Percentiles rank a stretch among this genome's conserved stretches.
Conservation (phyloP, 768 basidiomycete species). For the Tricholoma bakamatsutake region DNA sequence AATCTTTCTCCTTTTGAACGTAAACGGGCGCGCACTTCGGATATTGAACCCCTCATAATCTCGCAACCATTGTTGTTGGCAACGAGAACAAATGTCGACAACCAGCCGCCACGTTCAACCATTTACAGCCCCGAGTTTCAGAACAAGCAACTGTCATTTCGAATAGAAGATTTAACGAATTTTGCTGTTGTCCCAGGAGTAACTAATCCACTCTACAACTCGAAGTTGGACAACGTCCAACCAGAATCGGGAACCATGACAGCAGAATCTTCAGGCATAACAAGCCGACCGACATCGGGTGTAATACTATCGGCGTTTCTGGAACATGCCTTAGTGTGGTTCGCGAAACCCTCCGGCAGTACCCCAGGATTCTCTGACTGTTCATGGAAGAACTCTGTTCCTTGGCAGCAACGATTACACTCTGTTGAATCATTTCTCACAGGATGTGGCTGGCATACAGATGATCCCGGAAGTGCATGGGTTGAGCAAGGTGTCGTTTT, state of each 20-base stretch:
- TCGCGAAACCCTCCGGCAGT: slow-evolving; percentile 15
- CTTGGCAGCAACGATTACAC: slow-evolving; percentile 29
- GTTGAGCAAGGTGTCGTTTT: slow-evolving; percentile 31
- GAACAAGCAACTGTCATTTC: background rate
- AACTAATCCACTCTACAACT: background rate
- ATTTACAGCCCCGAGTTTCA: background rate
- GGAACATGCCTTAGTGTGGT: slow-evolving; percentile 24
- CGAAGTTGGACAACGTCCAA: background rate
- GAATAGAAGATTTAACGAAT: background rate
- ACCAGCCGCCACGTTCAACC: background rate
- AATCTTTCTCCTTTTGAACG: background rate
- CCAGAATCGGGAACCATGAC: background rate
- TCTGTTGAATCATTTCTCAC: slow-evolving; percentile 39
- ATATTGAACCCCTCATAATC: background rate
- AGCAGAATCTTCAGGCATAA: background rate
- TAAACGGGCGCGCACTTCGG: background rate
- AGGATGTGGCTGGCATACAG: slow-evolving; percentile 38
- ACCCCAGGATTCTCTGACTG: slow-evolving; percentile 15
- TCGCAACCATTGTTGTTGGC: background rate
- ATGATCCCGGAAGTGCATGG: slow-evolving; percentile 6
- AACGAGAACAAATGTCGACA: background rate
- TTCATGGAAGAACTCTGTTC: slow-evolving; percentile 26
- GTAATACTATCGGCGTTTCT: slow-evolving; percentile 4
- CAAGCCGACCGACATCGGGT: background rate
- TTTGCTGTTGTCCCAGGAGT: background rate